These are phyloP conservation scores for Alliaria petiolata DNA, from an alignment of 345 rosid genomes.

Conservation along the genomic window DNA sequence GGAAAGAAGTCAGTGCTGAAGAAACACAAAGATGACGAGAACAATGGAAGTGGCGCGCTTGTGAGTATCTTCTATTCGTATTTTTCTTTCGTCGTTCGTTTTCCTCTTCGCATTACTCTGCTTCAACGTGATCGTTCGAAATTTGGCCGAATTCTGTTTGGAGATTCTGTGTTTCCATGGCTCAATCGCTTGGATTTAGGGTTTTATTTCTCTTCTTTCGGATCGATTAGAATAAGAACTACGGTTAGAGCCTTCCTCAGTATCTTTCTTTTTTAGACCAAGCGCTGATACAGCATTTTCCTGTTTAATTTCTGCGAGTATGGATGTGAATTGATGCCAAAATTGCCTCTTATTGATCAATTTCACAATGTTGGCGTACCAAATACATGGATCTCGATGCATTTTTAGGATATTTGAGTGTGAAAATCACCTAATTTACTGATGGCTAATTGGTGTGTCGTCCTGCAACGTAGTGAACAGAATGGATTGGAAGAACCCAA, in stretches of 20 bases:
- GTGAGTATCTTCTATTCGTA: slow-evolving; percentile 6
- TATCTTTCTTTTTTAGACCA: neutral
- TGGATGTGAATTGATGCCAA: neutral
- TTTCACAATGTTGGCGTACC: neutral
- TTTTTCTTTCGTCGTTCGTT: neutral
- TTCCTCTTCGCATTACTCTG: neutral
- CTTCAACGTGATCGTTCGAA: neutral
- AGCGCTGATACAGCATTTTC: neutral
- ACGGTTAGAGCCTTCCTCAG: neutral
- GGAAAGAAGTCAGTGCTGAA: slow-evolving; percentile 15
- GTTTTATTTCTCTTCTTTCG: neutral
- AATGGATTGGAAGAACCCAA: slow-evolving; percentile 13
- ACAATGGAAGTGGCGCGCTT: slow-evolving; percentile 1
- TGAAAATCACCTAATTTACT: neutral
- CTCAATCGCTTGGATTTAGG: neutral
- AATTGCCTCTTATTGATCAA: neutral
- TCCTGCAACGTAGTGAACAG: slow-evolving; percentile 23
- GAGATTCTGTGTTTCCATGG: slow-evolving; percentile 8
- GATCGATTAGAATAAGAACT: neutral
- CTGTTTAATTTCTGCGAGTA: neutral
- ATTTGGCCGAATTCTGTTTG: slow-evolving; percentile 5
- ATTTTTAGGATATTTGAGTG: neutral
- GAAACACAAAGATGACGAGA: slow-evolving; percentile 22
- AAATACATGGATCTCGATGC: neutral
- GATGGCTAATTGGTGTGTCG: slow-evolving; percentile 5